These are phyloP conservation scores for Penicillium alfredii DNA, from an alignment of 495 filamentous ascomycete species.

Conservation along the genomic window DNA sequence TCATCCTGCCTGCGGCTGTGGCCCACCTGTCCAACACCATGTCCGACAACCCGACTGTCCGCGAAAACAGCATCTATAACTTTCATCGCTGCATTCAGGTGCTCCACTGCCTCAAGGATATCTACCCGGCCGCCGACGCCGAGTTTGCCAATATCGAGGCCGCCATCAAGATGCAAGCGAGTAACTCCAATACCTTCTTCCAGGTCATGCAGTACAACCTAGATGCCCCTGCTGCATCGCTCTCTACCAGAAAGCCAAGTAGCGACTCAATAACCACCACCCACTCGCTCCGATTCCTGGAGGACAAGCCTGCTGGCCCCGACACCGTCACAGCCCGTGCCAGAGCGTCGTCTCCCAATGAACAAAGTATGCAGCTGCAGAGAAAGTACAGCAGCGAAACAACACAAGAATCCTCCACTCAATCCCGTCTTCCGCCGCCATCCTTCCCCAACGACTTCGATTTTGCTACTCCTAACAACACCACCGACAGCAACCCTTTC, in stretches of 20 bases:
- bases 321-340: not conserved
- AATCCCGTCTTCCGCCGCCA: too few relatives aligned
- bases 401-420: slow-evolving; percentile 10
- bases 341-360: slow-evolving; percentile 2
- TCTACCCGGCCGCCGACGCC: slow-evolving; percentile 76
- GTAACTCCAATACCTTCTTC: slow-evolving; percentile 27
- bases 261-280: slow-evolving; percentile 8
- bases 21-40: slow-evolving; percentile 82
- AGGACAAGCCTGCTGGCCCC: not conserved
- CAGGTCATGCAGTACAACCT: slow-evolving; percentile 33
- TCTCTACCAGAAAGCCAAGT: slow-evolving; percentile 15
- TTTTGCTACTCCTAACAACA: too few relatives aligned
- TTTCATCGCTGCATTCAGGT: slow-evolving; percentile 78
- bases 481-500: slow-evolving; percentile 15
- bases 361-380: slow-evolving; percentile 1
- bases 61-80: slow-evolving; percentile 58
- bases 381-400: slow-evolving; percentile 2
- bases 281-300: not conserved
- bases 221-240: slow-evolving; percentile 9
- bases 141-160: slow-evolving; percentile 76
- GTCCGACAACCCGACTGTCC: slow-evolving; percentile 58
- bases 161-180: slow-evolving; percentile 54
- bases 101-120: slow-evolving; percentile 68
- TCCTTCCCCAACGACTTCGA: slow-evolving; percentile 25
- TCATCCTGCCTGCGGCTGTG: slow-evolving; percentile 79